Conservation (phyloP, 1,284 basidiomycete genomes). For the Vanrija humicola region DNA sequence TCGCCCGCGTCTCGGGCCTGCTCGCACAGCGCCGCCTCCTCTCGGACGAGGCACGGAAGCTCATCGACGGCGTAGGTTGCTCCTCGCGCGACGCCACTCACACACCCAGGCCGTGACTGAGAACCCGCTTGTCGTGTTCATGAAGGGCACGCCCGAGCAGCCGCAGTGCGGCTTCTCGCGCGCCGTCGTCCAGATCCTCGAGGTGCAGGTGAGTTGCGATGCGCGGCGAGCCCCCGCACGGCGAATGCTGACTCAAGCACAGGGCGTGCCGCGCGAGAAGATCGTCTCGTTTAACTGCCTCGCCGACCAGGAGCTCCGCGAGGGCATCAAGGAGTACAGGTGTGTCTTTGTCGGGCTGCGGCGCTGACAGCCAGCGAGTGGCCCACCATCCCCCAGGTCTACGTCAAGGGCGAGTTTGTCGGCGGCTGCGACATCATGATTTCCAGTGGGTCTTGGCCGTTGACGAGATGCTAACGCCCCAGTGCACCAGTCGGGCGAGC, state of each 20-base stretch:
- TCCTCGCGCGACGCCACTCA: not conserved
- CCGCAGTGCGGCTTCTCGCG: conserved; percentile 86
- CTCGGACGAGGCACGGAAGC: conserved; percentile 49
- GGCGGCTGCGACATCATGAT: conserved; percentile 95
- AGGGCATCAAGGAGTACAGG: conserved; percentile 93
- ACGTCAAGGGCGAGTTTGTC: conserved; percentile 90
- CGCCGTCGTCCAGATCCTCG: conserved; percentile 85
- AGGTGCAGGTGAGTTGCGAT: conserved; percentile 60
- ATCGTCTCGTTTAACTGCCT: conserved; percentile 85
- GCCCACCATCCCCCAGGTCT: conserved; percentile 97
- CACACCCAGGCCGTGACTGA: conserved; percentile 58
- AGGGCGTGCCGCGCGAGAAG: conserved; percentile 74
- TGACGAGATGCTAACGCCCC: not conserved
- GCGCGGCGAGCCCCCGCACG: not conserved
- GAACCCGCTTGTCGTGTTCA: conserved; percentile 82
- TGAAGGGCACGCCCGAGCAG: conserved; percentile 77
- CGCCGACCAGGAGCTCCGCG: conserved; percentile 66
- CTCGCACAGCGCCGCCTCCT: conserved; percentile 46
- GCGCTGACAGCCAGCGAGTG: conserved; percentile 65
- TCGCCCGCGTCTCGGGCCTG: conserved; percentile 28
- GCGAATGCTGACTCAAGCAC: conserved; percentile 48
- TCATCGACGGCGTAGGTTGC: conserved; percentile 51
- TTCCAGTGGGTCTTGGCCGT: conserved; percentile 62
- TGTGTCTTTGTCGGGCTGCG: conserved; percentile 51
- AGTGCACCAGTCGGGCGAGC: conserved; percentile 97